Evolutionary conservation across 2,329 filamentous ascomycete genomes (phyloP).

Genomic region (Huntiella bhutanensis): DNA sequence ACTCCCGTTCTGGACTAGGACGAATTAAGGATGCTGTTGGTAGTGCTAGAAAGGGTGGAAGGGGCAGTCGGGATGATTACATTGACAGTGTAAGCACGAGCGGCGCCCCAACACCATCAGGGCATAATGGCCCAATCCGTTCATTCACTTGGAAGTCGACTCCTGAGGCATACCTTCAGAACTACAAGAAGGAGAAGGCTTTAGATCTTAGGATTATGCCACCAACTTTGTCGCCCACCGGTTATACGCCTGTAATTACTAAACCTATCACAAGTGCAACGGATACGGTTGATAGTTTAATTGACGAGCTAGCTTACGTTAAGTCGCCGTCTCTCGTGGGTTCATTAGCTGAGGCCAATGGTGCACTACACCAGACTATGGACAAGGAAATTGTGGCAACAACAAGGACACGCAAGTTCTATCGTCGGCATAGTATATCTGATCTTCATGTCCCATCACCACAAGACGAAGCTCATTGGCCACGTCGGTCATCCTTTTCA

Average conservation of each 20-base stretch:
- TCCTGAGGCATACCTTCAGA: constrained; percentile 35
- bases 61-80: constrained; percentile 34
- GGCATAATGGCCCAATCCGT: constrained; percentile 15
- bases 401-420: constrained; percentile 19
- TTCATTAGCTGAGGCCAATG: background rate
- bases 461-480: constrained; percentile 43
- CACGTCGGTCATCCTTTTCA: constrained; percentile 56
- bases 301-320: constrained; percentile 2
- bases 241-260: background rate
- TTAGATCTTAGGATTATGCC: background rate
- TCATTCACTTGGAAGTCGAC: constrained; percentile 47
- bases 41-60: constrained; percentile 32
- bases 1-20: constrained; percentile 64
- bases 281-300: constrained; percentile 3
- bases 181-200: constrained; percentile 3
- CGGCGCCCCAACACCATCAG: background rate
- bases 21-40: constrained; percentile 76
- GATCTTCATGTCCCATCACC: constrained; percentile 14
- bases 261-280: background rate
- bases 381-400: constrained; percentile 3
- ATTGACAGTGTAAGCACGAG: constrained; percentile 17
- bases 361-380: constrained; percentile 3
- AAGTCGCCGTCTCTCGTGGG: background rate
- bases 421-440: constrained; percentile 42
- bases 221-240: too few species aligned